Evolutionary conservation across 306 rosid species (phyloP), one percentile per base, ranked within the genome.

Genomic region (Oemleria cerasiformis): DNA sequence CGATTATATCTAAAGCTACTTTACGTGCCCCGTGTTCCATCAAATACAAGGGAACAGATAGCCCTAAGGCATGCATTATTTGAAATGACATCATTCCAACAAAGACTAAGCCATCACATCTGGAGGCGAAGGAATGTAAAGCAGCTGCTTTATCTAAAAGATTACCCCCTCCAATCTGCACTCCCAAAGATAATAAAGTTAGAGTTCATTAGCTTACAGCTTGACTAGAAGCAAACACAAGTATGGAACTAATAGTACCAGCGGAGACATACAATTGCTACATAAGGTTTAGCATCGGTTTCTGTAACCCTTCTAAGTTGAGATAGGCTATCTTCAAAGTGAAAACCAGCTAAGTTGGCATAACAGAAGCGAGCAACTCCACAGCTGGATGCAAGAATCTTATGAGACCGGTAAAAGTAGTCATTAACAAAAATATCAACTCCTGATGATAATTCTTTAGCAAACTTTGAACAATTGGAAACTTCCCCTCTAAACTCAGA

Each of bases 11-110:
- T 64, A 71, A 73, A 79, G 95, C 92, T 75, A 82, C 84, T 63
- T 70, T 72, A 41, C 77, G 51, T 57, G 84, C 81, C 67, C 86
- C 81, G 19, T 6, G 85, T 30, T 89, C 97, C 72, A 85, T 73
- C 73, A 86, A 80, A 63, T 73, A 56, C 68, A 23, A 65, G 70
- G 96, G 93, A 80, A 91, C 80, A 13, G 88, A 70, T 59, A 89
- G 64, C 43, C 91, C 90, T 70, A 89, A 77, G 63, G 89, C 92
- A 57, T 83, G 83, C 92, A 94, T 94, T 83, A 94, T 78, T 86
- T 88, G 98, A 78, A 94, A 88, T 70, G 96, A 78, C 91, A 89
- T 94, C 90, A 82, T 82, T 73, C 98, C 98, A 72, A 91, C 87
- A 78, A 91, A 91, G 75, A 89, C 75, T 72, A 94, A 74, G n/a